Evolutionary conservation across 306 rosid genomes (phyloP), one percentile per base, ranked within the genome.

Genomic region (Cajanus cajan): DNA sequence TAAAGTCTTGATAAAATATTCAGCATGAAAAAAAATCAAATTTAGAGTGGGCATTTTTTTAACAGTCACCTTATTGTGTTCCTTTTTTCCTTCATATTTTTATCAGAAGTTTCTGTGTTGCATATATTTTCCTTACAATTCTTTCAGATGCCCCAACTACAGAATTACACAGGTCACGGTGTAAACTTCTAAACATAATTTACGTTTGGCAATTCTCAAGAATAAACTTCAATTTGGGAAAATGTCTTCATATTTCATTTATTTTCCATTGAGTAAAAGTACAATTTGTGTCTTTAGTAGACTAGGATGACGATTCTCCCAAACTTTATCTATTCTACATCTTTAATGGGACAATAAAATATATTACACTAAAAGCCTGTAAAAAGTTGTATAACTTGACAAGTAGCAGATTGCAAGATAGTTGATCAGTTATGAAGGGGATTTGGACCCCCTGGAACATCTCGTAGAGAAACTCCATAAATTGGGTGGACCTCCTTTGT

Each of bases 361-460:
- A 80, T 59, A 77, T 57, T 83, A 68, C 76, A 58, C 81, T 18
- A 40, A 14, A 78, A 58, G 78, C 81, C 89, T 81, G 80, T 84
- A 87, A 87, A 84, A 88, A 24, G 79, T 73, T 74, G 80, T 75
- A 67, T 79, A 68, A 77, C 78, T 75, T 48, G 86, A 71, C 48
- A 74, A 80, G 65, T n/a, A 78, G 69, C 47, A 71, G 77, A 80
- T 25, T 77, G 71, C 82, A 48, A 73, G 79, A 76, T 21, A 65
- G 78, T 79, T 75, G 80, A 82, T 93, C 90, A 90, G 77, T 93
- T 90, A 85, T 93, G 97, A 80, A 93, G 97, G 18, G 94, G 94
- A 88, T 93, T 90, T 69, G 97, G 97, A 66, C 97, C 97, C 34
- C 86, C 87, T 0, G 97, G 97, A 82, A 89, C 91, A 51, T 40